Evolutionary conservation across 305 asterid species (phyloP), one percentile per base, ranked within the genome.

Genomic region (Fraxinus sp.): DNA sequence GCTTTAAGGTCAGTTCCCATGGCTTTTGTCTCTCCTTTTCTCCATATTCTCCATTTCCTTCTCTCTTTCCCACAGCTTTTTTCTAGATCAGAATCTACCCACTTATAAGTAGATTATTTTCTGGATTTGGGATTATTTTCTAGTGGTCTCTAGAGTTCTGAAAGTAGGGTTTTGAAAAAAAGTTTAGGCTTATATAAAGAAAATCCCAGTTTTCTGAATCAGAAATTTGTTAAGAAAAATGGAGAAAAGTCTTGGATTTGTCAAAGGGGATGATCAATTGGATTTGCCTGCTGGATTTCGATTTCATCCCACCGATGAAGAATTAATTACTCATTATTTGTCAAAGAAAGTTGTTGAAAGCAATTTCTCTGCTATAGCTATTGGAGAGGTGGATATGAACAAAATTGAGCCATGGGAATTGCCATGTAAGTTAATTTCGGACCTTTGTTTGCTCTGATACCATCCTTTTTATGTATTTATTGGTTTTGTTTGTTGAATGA

Each of bases 321-420:
- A 94, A 20, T 81, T 94, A 20, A 94, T 94, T 83, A 92, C 97
- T 85, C 96, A 92, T 83, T 94, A 94, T 57, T 83, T 94, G 24
- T 83, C 90, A 1, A 86, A 86, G 62, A 94, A 94, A 32, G 98
- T 84, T 30, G 37, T 86, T 1, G 95, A 93, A 46, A 11, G n/a
- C 78, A 75, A 74, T 8, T 94, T 93, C 73, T 71, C 89, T 49
- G 90, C 93, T 44, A 78, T 86, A 44, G 98, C 98, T 28, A 92
- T 94, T 82, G 98, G 94, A 20, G 98, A 94, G 26, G 98, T 92
- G 4, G 98, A 94, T 81, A 93, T 94, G 98, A 94, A 94, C 89
- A 91, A 90, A 84, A 84, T 93, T 78, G 98, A 94, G 88, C 98
- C 98, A 14, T 93, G 98, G 98, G 94, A 94, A 13, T 87, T 94